phyloP scores from a whole-genome alignment of 192 early-diverging fungal species.

The Fimicolochytrium jonesii region DNA sequence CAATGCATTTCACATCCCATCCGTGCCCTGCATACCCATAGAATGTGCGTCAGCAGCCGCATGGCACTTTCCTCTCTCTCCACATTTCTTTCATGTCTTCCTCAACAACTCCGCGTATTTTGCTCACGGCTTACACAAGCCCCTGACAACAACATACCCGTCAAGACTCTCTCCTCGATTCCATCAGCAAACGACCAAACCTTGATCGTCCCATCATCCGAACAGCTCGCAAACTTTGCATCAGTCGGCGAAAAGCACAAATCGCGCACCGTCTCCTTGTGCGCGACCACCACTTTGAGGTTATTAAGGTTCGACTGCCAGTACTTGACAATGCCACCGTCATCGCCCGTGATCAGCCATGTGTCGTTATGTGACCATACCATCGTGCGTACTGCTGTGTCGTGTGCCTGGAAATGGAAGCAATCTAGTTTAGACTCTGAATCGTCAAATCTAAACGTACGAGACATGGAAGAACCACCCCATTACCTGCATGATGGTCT shows the following conservation, averaged over 20 bases:
- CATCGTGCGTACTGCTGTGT: constrained; percentile 91
- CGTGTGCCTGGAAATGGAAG: constrained; percentile 66
- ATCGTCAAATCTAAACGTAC: too few relatives aligned
- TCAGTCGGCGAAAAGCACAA: constrained; percentile 89
- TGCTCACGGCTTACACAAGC: too few relatives aligned
- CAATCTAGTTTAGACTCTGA: too few relatives aligned
- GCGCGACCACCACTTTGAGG: constrained; percentile 80
- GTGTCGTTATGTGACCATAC: constrained; percentile 93
- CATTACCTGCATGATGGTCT: constrained; percentile 91
- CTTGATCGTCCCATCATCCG: constrained; percentile 93
- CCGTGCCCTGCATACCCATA: constrained; percentile 70
- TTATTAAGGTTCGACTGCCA: constrained; percentile 97
- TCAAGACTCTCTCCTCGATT: constrained; percentile 72
- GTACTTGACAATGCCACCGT: constrained; percentile 91
- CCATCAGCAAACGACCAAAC: constrained; percentile 92
- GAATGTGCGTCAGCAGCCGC: too few relatives aligned
- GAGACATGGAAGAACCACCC: too few relatives aligned
- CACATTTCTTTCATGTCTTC: too few relatives aligned
- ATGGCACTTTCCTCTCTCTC: too few relatives aligned
- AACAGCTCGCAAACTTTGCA: constrained; percentile 89
- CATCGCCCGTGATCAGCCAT: constrained; percentile 93
- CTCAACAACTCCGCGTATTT: too few relatives aligned
- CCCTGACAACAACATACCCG: constrained; percentile 32
- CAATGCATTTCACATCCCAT: constrained; percentile 95
- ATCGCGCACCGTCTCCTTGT: constrained; percentile 87